Base-by-base conservation (phyloP, 2,329 filamentous ascomycete species). In the Dendrostoma leiphaemia region DNA sequence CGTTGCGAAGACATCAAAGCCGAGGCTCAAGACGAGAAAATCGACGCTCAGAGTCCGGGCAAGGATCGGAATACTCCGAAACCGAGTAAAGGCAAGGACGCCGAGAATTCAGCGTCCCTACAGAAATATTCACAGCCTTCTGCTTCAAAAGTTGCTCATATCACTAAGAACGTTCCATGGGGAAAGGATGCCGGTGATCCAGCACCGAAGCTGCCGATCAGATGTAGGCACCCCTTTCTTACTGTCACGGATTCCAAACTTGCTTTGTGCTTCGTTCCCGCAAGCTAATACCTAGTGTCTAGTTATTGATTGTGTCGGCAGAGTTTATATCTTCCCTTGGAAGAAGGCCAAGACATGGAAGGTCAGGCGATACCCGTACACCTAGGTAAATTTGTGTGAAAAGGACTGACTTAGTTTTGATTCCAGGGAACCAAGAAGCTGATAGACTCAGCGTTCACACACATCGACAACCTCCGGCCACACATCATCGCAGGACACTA, bases 161-260 rank as follows among this genome's bases (percentile, higher is more conserved):
- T 19, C 15, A 23, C 29, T 15, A 38, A 9, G 28, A 34, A 28
- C 9, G 13, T 45, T 10, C 49, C 38, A 4, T 60, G 58, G 58
- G 56, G 44, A 21, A 51, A 47, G 26, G 51, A 54, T 24, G 31
- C 56, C 9, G 53, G 37, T 6, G 51, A 43, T 8, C 50, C 56
- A n/a, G 37, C 49, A 7, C 56, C 58, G 38, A 60, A 59, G 23
- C 24, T 60, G 9, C 58, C 58, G 15, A 60, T 60, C 37, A 45
- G 58, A 13, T 56, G n/a, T n/a, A n/a, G n/a, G n/a, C n/a, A n/a
- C n/a, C n/a, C n/a, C n/a, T n/a, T n/a, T n/a, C n/a, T n/a, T n/a
- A n/a, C n/a, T n/a, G n/a, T n/a, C n/a, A n/a, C n/a, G n/a, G n/a
- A n/a, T n/a, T n/a, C n/a, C n/a, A n/a, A n/a, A n/a, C n/a, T n/a